Evolutionary conservation across 1,139 yeast genomes (phyloP).

Genomic region (Pichia sp.): DNA sequence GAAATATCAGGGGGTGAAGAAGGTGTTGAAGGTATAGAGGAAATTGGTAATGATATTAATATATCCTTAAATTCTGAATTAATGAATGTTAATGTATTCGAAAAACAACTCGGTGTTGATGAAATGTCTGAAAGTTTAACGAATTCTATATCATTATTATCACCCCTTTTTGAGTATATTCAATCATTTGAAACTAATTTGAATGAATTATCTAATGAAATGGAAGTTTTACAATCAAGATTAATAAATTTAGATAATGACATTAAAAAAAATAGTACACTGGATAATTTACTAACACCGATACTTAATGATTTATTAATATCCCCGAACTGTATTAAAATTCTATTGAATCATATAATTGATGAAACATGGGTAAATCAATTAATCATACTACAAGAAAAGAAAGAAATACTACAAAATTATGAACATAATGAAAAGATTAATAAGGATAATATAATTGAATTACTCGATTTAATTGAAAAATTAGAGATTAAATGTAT

Average conservation of each 20-base stretch:
- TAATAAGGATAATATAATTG: slow-evolving; percentile 30
- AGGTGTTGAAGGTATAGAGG: background rate
- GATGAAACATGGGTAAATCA: slow-evolving; percentile 53
- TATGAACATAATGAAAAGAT: slow-evolving; percentile 23
- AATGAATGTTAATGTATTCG: slow-evolving; percentile 3
- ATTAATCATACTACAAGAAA: slow-evolving; percentile 50
- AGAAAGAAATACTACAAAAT: slow-evolving; percentile 41
- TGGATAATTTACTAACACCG: slow-evolving; percentile 60
- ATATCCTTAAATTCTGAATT: background rate
- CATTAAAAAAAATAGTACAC: slow-evolving; percentile 46
- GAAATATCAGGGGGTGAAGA: slow-evolving; percentile 10
- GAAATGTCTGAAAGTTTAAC: slow-evolving; percentile 3
- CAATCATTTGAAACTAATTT: slow-evolving; percentile 52
- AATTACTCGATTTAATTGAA: slow-evolving; percentile 36
- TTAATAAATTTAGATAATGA: slow-evolving; percentile 54
- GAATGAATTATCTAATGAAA: slow-evolving; percentile 50
- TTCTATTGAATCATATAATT: slow-evolving; percentile 44
- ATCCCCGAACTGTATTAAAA: slow-evolving; percentile 59
- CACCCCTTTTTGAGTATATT: slow-evolving; percentile 37
- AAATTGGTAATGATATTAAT: background rate
- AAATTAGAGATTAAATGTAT: slow-evolving; percentile 46
- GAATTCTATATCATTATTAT: slow-evolving; percentile 24
- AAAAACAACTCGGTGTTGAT: background rate
- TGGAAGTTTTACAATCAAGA: slow-evolving; percentile 50
- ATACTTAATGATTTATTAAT: slow-evolving; percentile 65